phyloP scores from a whole-genome alignment of 495 filamentous ascomycete genomes.

The Chaetomidium leptoderma region DNA sequence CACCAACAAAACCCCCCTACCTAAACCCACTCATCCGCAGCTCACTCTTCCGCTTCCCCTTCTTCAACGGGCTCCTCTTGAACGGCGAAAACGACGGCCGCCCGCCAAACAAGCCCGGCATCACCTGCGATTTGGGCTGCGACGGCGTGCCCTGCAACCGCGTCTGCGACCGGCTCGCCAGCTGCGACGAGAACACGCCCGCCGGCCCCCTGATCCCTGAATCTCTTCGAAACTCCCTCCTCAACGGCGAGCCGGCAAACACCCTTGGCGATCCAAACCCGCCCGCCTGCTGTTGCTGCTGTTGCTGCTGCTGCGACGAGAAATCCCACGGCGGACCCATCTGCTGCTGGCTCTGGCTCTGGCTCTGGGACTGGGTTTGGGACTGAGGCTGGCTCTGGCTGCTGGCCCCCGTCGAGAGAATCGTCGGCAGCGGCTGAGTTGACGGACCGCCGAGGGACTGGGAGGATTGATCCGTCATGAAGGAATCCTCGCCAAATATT shows the following conservation, averaged over 20 bases:
- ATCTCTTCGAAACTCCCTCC: constrained; percentile 11
- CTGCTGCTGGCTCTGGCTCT: constrained; percentile 1
- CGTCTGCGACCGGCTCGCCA: neutral
- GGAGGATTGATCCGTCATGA: neutral
- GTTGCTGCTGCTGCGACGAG: neutral
- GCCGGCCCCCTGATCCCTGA: constrained; percentile 2
- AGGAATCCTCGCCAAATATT: constrained; percentile 17
- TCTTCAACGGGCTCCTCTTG: constrained; percentile 16
- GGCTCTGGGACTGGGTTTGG: too few relatives aligned
- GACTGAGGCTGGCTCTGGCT: constrained; percentile 4
- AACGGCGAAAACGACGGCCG: constrained; percentile 14
- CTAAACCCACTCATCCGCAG: constrained; percentile 22
- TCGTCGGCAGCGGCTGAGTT: neutral
- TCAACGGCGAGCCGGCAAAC: constrained; percentile 8
- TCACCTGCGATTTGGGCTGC: constrained; percentile 15
- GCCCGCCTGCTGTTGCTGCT: neutral
- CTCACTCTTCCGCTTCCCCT: constrained; percentile 24
- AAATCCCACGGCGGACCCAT: constrained; percentile 4
- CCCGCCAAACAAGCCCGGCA: constrained; percentile 19
- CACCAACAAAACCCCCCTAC: neutral
- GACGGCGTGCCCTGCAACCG: constrained; percentile 17
- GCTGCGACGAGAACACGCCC: neutral
- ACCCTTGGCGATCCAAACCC: constrained; percentile 11
- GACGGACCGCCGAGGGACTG: neutral
- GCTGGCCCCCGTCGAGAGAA: constrained; percentile 8